Base-by-base conservation (phyloP, 2,329 filamentous ascomycete species). In the Chrysoporthe deuterocubensis region DNA sequence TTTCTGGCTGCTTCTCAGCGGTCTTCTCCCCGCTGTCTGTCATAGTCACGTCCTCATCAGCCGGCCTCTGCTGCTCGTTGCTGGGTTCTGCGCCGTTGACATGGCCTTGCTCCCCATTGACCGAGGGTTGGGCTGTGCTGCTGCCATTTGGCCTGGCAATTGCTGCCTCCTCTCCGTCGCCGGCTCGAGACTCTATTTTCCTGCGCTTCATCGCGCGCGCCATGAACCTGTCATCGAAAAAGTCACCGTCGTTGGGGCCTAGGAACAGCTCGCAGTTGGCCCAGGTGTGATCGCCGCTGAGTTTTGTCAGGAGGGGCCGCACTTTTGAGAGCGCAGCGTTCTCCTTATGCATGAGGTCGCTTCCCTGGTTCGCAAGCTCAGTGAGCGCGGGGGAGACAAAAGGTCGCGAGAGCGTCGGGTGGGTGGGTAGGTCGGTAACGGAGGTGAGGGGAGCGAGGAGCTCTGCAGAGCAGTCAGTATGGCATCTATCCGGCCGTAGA, bases 221-320 rank as follows among this genome's bases (percentile, higher is more conserved):
- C 9, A 83, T 76, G 60, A 81, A 80, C 26, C 82, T 79, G 64
- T 87, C 81, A 61, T 81, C 82, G 71, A 85, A 90, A 1, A 89
- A 76, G 46, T 85, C 81, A 65, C 83, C 78, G 72, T 90, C 87
- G 72, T 86, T 81, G 5, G 84, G 80, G 0, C 84, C 84, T 48
- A 89, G 79, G 79, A 90, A 85, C 71, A 82, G 80, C 59, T 84
- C 83, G 74, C 87, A 89, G 8, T 88, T 87, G 57, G 85, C 84
- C 88, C 89, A 90, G 16, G 87, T 88, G 70, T 89, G 87, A 76
- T 96, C 93, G 43, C 93, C 93, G 61, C 91, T 88, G 9, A 96
- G 83, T 71, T 87, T 87, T 43, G 90, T 91, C 71, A 93, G 84
- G 62, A 96, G 80, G 72, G 90, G 88, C 75, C 93, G 93, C 59